These are phyloP conservation scores for Aquilaria agallochum DNA, from an alignment of 441 rosid species.

Conservation along the genomic window DNA sequence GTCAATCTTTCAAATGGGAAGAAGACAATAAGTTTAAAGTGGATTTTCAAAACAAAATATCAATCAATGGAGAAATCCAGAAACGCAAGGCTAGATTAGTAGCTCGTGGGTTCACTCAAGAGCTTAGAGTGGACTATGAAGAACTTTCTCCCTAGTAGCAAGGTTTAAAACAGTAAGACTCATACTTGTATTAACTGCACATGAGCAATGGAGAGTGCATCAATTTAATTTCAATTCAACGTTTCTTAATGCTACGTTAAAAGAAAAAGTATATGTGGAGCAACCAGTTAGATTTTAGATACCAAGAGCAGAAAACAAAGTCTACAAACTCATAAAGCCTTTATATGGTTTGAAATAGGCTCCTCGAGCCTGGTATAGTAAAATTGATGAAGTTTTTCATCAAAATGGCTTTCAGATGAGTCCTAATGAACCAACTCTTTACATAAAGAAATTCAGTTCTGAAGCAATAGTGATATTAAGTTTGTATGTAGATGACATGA, in stretches of 20 bases:
- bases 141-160: slow-evolving; percentile 6
- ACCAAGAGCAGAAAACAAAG: neutral
- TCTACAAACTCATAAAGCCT: slow-evolving; percentile 3
- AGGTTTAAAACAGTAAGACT: neutral
- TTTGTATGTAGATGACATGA: neutral
- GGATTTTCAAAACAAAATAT: slow-evolving; percentile 14
- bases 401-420: no score
- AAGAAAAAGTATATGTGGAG: neutral
- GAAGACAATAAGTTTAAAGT: slow-evolving; percentile 16
- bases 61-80: neutral
- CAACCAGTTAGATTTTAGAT: slow-evolving; percentile 1
- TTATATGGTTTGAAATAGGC: neutral
- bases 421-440: neutral
- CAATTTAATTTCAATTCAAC: neutral
- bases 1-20: slow-evolving; percentile 4
- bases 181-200: neutral
- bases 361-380: no score
- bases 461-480: neutral
- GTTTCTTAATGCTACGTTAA: neutral
- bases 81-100: neutral
- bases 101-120: neutral
- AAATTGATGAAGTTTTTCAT: no score
- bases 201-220: neutral
- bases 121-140: neutral
- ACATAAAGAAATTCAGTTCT: neutral